Percentiles rank a stretch among this genome's conserved stretches.
These are phyloP conservation scores for Fraxinus pennsylvanica DNA, from an alignment of 257 asterid species.

Conservation along the genomic window DNA sequence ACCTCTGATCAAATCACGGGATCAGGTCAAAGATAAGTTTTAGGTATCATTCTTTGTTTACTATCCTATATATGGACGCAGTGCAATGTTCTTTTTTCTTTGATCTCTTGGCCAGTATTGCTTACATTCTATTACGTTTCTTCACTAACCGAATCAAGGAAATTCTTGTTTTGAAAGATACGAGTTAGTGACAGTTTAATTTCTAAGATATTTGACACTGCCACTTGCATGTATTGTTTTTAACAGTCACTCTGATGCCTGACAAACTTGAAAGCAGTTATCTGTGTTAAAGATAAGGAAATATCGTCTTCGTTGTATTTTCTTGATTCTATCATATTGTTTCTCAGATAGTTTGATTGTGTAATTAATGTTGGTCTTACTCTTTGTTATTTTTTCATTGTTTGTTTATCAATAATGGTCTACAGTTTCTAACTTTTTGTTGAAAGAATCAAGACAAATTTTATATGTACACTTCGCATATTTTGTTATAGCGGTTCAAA, in stretches of 20 bases:
- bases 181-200: background rate
- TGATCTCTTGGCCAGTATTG: background rate
- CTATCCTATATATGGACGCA: background rate
- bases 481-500: background rate
- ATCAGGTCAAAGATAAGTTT: conserved; percentile 27
- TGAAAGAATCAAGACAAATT: background rate
- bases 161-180: background rate
- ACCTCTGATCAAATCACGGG: conserved; percentile 32
- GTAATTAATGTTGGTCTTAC: too few species aligned
- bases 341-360: too few species aligned
- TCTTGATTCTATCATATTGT: background rate
- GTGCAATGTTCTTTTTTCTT: background rate
- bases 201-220: too few species aligned
- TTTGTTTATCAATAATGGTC: too few species aligned
- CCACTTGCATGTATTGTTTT: too few species aligned
- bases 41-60: conserved; percentile 27
- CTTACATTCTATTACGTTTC: background rate
- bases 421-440: too few species aligned
- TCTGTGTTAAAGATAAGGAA: too few species aligned
- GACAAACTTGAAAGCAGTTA: background rate
- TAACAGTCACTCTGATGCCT: background rate
- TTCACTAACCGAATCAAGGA: background rate
- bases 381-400: too few species aligned
- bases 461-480: background rate
- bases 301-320: too few species aligned